Percentiles rank a stretch among this genome's conserved stretches.
Evolutionary conservation across 1,139 yeast species (phyloP).

Genomic region (Scheffersomyces parashehatae): DNA sequence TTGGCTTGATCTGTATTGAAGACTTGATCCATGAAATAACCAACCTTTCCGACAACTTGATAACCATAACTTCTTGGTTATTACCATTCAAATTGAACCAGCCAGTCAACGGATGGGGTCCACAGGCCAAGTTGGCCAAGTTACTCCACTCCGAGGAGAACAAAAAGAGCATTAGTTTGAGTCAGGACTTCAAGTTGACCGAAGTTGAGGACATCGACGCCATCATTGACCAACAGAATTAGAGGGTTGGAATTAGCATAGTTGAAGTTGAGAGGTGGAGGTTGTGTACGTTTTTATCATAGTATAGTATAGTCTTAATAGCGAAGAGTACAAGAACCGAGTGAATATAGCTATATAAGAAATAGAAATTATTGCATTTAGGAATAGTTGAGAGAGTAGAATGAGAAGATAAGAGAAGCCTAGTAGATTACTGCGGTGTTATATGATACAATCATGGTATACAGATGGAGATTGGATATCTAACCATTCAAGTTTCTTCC

Average conservation of each 20-base stretch:
- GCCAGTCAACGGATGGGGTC: conserved; percentile 74
- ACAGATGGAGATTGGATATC: too few relatives aligned
- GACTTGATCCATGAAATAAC: conserved; percentile 73
- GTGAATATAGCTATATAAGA: too few relatives aligned
- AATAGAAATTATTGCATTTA: too few relatives aligned
- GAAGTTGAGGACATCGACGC: conserved; percentile 68
- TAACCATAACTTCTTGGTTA: conserved; percentile 58
- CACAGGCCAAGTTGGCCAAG: conserved; percentile 55
- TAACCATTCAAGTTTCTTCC: too few relatives aligned
- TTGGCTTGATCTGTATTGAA: conserved; percentile 75
- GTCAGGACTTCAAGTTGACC: conserved; percentile 62
- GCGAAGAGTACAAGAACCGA: too few relatives aligned
- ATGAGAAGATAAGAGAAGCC: too few relatives aligned
- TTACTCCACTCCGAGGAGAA: conserved; percentile 45
- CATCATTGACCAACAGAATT: conserved; percentile 64
- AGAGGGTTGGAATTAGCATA: conserved; percentile 6
- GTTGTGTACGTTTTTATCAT: too few relatives aligned
- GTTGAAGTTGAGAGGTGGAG: too few relatives aligned
- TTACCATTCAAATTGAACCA: conserved; percentile 68
- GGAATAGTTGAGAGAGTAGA: too few relatives aligned
- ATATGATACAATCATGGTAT: too few relatives aligned
- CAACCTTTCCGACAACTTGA: conserved; percentile 62
- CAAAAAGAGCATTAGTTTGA: conserved; percentile 52
- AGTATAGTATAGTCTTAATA: too few relatives aligned
- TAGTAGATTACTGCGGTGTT: too few relatives aligned